phyloP scores from a whole-genome alignment of 495 filamentous ascomycete genomes.

The Arthonia radiata region DNA sequence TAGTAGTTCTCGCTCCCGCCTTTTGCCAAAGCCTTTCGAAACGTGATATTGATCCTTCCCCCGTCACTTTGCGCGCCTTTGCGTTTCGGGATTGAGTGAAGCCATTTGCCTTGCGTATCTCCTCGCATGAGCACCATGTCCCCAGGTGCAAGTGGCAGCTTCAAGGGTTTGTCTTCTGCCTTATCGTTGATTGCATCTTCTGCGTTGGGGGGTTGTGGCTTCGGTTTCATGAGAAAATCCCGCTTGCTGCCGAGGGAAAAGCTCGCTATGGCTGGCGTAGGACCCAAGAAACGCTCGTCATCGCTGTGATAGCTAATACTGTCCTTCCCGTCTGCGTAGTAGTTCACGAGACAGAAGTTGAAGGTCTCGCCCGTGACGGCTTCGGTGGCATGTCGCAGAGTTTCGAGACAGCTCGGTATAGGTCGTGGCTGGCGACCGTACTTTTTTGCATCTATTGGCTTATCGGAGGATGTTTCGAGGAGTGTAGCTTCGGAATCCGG shows the following conservation, averaged over 20 bases:
- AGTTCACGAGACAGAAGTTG: slow-evolving; percentile 57
- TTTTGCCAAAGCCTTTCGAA: slow-evolving; percentile 34
- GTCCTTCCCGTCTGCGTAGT: slow-evolving; percentile 43
- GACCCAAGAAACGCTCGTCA: slow-evolving; percentile 48
- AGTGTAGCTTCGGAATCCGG: slow-evolving; percentile 12
- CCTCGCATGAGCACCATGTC: slow-evolving; percentile 56
- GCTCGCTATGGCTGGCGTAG: slow-evolving; percentile 41
- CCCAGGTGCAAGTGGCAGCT: slow-evolving; percentile 32
- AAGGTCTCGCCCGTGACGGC: slow-evolving; percentile 31
- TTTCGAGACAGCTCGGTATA: slow-evolving; percentile 37
- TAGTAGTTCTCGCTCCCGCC: slow-evolving; percentile 51
- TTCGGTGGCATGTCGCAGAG: slow-evolving; percentile 29
- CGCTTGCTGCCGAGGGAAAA: slow-evolving; percentile 38
- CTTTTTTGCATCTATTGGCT: slow-evolving; percentile 16
- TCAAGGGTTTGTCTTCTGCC: slow-evolving; percentile 20
- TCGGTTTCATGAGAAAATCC: slow-evolving; percentile 51
- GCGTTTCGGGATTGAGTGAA: slow-evolving; percentile 53
- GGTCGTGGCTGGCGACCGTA: slow-evolving; percentile 37
- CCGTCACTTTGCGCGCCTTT: slow-evolving; percentile 26
- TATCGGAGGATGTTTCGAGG: slow-evolving; percentile 20
- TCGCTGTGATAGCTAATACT: slow-evolving; percentile 54
- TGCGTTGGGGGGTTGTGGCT: slow-evolving; percentile 15
- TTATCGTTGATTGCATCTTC: no score
- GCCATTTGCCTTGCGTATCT: slow-evolving; percentile 40
- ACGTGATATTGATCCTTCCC: slow-evolving; percentile 55